Percentiles rank a stretch among this genome's conserved stretches.
phyloP scores from a whole-genome alignment of 164 flowering plant genomes.

The Annona squamosa region DNA sequence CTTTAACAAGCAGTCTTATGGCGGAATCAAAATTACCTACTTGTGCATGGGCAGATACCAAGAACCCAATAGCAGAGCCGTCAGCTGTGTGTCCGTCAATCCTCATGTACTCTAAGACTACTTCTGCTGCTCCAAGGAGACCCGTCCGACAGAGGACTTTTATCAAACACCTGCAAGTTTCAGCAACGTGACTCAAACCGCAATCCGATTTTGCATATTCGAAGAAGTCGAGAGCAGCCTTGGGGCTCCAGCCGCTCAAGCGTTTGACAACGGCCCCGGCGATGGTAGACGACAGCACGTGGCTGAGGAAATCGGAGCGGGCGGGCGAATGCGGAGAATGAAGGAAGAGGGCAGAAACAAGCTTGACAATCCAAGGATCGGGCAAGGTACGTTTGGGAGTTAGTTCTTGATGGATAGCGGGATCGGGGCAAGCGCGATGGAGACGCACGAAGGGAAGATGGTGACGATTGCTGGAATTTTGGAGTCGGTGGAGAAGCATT shows the following conservation, averaged over 20 bases:
- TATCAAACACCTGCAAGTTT: slow-evolving; percentile 44
- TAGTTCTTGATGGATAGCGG: background rate
- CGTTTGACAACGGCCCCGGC: slow-evolving; percentile 40
- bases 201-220: slow-evolving; percentile 34
- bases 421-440: background rate
- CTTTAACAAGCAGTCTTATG: slow-evolving; percentile 33
- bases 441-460: background rate
- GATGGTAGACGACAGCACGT: slow-evolving; percentile 36
- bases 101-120: slow-evolving; percentile 45
- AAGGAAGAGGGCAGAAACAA: slow-evolving; percentile 17
- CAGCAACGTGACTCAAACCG: slow-evolving; percentile 30
- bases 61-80: slow-evolving; percentile 25
- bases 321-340: background rate
- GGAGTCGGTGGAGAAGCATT: slow-evolving; percentile 7
- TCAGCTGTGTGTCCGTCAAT: slow-evolving; percentile 46
- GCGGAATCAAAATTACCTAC: slow-evolving; percentile 36
- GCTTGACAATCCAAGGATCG: slow-evolving; percentile 27
- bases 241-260: slow-evolving; percentile 25
- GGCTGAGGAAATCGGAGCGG: slow-evolving; percentile 23
- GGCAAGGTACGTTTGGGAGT: background rate
- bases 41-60: slow-evolving; percentile 36
- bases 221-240: slow-evolving; percentile 43
- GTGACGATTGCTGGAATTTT: background rate
- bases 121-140: slow-evolving; percentile 36
- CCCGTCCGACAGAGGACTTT: slow-evolving; percentile 47